A percentile compares a stretch with the other conserved stretches of the same genome.
Evolutionary conservation across 2,329 filamentous ascomycete genomes (phyloP).

Genomic region (Penicillium glabrum): DNA sequence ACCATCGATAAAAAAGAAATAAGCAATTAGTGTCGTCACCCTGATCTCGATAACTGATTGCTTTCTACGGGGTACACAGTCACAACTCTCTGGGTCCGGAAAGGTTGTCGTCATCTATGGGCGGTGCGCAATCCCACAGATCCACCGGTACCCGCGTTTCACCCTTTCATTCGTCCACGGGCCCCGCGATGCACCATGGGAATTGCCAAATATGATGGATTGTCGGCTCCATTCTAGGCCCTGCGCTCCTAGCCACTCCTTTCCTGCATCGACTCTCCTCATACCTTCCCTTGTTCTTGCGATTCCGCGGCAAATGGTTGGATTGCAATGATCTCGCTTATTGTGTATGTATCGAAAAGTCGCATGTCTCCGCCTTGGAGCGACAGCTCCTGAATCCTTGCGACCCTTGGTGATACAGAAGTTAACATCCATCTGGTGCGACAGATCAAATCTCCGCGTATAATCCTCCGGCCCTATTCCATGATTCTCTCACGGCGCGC

Average conservation of each 20-base stretch:
- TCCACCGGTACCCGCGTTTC: constrained; percentile 7
- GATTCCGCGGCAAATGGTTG: neutral
- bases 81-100: neutral
- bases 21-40: neutral
- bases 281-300: neutral
- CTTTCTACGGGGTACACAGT: neutral
- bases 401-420: neutral
- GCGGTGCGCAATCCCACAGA: constrained; percentile 2
- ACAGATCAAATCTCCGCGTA: constrained; percentile 17
- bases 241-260: neutral
- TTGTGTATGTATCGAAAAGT: neutral
- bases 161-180: constrained; percentile 8
- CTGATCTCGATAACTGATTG: neutral
- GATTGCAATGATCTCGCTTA: neutral
- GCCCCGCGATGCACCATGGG: neutral
- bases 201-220: neutral
- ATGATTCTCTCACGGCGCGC: constrained; percentile 36
- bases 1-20: neutral
- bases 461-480: constrained; percentile 9
- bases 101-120: constrained; percentile 9
- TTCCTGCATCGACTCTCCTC: neutral
- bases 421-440: constrained; percentile 13
- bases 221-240: constrained; percentile 1
- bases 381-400: neutral
- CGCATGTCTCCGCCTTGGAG: neutral